Percentiles rank a stretch among this genome's conserved stretches.
phyloP scores from a whole-genome alignment of 2,329 filamentous ascomycete species.

The Colletotrichum endophyticum region DNA sequence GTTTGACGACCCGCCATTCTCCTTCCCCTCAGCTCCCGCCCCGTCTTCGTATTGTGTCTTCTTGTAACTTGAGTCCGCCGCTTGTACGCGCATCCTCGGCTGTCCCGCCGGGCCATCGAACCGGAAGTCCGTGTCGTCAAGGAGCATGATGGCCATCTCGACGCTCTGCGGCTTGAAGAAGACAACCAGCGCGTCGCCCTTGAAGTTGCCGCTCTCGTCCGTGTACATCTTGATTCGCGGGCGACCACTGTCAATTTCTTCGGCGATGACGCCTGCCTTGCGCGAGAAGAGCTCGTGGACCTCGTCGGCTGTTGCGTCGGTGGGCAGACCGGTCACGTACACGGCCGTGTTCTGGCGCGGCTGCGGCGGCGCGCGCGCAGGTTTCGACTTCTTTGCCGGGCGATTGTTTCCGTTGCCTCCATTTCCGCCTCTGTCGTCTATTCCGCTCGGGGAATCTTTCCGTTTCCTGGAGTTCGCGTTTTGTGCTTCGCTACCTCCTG shows the following conservation, averaged over 20 bases:
- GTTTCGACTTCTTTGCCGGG: conserved; percentile 51
- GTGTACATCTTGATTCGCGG: conserved; percentile 94
- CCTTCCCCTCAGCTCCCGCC: conserved; percentile 21
- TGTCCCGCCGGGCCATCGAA: conserved; percentile 60
- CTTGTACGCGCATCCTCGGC: conserved; percentile 77
- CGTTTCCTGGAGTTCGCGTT: conserved; percentile 40
- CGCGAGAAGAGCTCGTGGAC: conserved; percentile 81
- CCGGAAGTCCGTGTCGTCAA: conserved; percentile 84
- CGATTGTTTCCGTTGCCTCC: conserved; percentile 25
- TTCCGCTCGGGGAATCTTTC: conserved; percentile 36
- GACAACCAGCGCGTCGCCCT: conserved; percentile 90
- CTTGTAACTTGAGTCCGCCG: conserved; percentile 91
- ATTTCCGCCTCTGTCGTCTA: conserved; percentile 19
- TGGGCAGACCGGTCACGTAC: conserved; percentile 87
- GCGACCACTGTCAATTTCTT: conserved; percentile 87
- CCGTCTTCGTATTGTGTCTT: conserved; percentile 71
- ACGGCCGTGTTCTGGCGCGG: conserved; percentile 83
- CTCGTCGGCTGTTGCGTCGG: conserved; percentile 79
- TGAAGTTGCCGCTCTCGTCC: conserved; percentile 82
- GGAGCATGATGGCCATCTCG: conserved; percentile 78
- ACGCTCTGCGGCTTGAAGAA: conserved; percentile 98
- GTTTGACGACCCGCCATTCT: conserved; percentile 41
- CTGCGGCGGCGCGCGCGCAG: conserved; percentile 51
- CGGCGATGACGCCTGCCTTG: conserved; percentile 89
- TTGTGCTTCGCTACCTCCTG: not conserved